phyloP scores from a whole-genome alignment of 441 rosid species.

The Eutrema salsugineum region DNA sequence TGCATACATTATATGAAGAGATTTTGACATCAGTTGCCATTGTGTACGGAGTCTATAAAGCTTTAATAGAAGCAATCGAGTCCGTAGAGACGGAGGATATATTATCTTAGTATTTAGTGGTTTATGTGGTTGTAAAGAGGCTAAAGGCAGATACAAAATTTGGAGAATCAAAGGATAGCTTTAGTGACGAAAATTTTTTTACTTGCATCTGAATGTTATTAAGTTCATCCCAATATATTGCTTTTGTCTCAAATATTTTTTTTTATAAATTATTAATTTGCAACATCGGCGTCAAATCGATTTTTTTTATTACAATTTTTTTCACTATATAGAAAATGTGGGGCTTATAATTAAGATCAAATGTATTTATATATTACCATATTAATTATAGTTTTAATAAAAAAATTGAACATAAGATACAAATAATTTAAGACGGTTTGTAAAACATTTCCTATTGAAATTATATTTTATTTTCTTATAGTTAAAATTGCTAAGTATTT shows the following conservation, averaged over 20 bases:
- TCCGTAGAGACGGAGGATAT: neutral
- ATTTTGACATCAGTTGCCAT: slow-evolving; percentile 25
- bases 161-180: neutral
- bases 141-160: neutral
- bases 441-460: neutral
- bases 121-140: neutral
- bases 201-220: neutral
- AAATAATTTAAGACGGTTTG: too few species aligned
- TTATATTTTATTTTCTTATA: neutral
- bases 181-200: neutral
- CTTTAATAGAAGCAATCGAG: neutral
- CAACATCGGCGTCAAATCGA: too few species aligned
- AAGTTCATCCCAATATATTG: neutral
- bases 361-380: too few species aligned
- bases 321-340: too few species aligned
- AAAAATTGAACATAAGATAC: too few species aligned
- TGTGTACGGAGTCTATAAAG: slow-evolving; percentile 7
- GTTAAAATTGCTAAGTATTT: neutral
- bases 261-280: too few species aligned
- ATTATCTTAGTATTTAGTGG: neutral
- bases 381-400: too few species aligned
- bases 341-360: too few species aligned
- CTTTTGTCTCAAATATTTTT: neutral
- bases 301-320: too few species aligned
- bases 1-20: slow-evolving; percentile 25